phyloP scores from a whole-genome alignment of 768 basidiomycete species.

The Phaffia tasmanica region DNA sequence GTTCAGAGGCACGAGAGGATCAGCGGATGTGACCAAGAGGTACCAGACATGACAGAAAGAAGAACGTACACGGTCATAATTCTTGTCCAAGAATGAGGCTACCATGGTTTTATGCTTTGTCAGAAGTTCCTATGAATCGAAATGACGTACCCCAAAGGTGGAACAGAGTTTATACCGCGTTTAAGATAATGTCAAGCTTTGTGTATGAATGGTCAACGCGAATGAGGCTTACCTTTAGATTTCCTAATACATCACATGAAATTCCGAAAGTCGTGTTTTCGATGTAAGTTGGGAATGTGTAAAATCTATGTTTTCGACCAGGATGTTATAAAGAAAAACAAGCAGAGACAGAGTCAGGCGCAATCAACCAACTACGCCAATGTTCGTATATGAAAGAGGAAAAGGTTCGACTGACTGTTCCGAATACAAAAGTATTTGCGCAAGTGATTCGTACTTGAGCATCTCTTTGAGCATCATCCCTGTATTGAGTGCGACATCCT shows the following conservation, averaged over 20 bases:
- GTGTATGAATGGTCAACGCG: background rate
- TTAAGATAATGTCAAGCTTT: background rate
- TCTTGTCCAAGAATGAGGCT: slow-evolving; percentile 88
- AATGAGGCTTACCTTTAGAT: slow-evolving; percentile 54
- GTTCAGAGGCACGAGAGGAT: slow-evolving; percentile 2
- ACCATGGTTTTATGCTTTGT: slow-evolving; percentile 98
- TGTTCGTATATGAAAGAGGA: background rate
- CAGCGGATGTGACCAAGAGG: background rate
- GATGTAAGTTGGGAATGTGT: slow-evolving; percentile 90
- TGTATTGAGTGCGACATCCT: slow-evolving; percentile 91
- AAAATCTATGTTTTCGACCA: slow-evolving; percentile 54
- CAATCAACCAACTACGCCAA: background rate
- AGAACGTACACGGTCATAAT: slow-evolving; percentile 75
- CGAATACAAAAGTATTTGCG: slow-evolving; percentile 78
- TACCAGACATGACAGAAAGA: background rate
- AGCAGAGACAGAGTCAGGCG: background rate
- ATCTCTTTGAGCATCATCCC: slow-evolving; percentile 98
- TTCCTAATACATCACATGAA: slow-evolving; percentile 94
- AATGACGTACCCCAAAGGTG: background rate
- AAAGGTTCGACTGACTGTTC: slow-evolving; percentile 61
- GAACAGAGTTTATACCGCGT: background rate
- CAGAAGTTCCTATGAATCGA: slow-evolving; percentile 57
- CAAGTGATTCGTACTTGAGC: slow-evolving; percentile 81
- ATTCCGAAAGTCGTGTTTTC: slow-evolving; percentile 97
- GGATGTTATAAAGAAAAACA: background rate